Conservation (phyloP, 352 stramenopile species). For the Bremia lactucae region DNA sequence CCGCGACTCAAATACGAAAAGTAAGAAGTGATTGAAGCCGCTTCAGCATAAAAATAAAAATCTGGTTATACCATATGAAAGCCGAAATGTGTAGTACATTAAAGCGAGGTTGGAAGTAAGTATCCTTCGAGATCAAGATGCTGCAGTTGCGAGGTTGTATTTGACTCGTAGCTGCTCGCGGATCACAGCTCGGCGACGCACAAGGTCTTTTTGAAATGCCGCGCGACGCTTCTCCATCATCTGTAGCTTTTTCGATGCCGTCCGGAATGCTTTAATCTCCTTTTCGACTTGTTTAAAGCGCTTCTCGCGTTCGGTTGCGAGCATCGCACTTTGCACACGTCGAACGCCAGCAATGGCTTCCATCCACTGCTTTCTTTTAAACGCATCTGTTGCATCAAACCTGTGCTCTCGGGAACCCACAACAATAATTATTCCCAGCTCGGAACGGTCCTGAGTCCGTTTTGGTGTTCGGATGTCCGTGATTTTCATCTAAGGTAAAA, state of each 20-base stretch:
- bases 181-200: slow-evolving; percentile 44
- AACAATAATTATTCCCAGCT: slow-evolving; percentile 41
- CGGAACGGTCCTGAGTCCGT: slow-evolving; percentile 36
- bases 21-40: slow-evolving; percentile 26
- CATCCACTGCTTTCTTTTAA: slow-evolving; percentile 52
- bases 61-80: no score
- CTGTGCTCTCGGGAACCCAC: slow-evolving; percentile 41
- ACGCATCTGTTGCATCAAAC: slow-evolving; percentile 36
- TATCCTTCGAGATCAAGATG: no score
- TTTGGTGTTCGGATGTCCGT: slow-evolving; percentile 38
- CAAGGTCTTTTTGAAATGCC: slow-evolving; percentile 58
- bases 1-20: slow-evolving; percentile 48
- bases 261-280: slow-evolving; percentile 51
- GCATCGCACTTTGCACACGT: slow-evolving; percentile 29
- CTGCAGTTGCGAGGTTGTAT: slow-evolving; percentile 43
- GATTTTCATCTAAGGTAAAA: slow-evolving; percentile 54
- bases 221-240: slow-evolving; percentile 45
- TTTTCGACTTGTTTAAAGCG: slow-evolving; percentile 41
- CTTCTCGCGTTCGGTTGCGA: slow-evolving; percentile 39
- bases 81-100: no score
- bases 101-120: no score
- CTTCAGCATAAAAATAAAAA: no score
- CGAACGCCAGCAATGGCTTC: slow-evolving; percentile 41
- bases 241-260: slow-evolving; percentile 37
- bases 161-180: slow-evolving; percentile 59